A percentile compares a stretch with the other conserved stretches of the same genome.
Evolutionary conservation across 2,329 filamentous ascomycete genomes (phyloP).

Genomic region (Apiospora malaysiana): DNA sequence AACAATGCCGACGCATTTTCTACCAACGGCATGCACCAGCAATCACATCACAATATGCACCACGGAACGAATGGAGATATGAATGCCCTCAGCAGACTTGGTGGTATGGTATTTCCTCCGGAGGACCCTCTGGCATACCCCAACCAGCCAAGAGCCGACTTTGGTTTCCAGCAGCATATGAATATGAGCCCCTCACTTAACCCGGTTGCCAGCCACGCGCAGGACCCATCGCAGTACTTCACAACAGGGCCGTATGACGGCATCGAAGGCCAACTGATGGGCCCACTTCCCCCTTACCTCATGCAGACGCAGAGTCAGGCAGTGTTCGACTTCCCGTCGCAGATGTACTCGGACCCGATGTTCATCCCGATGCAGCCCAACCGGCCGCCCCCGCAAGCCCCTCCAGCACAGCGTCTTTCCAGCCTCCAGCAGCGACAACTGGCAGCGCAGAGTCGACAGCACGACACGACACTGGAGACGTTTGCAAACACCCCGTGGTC

Average conservation of each 20-base stretch:
- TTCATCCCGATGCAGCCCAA: conserved; percentile 45
- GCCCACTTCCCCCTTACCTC: conserved; percentile 73
- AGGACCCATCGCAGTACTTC: conserved; percentile 33
- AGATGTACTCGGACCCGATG: conserved; percentile 53
- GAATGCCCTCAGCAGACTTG: conserved; percentile 36
- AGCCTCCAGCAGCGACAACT: conserved; percentile 31
- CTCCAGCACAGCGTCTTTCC: conserved; percentile 26
- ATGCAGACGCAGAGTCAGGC: conserved; percentile 58
- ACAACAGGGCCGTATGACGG: conserved; percentile 59
- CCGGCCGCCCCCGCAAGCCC: conserved; percentile 39
- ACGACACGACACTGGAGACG: conserved; percentile 37
- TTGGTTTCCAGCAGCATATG: conserved; percentile 44
- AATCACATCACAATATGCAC: conserved; percentile 24
- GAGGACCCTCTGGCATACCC: conserved; percentile 81
- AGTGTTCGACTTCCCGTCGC: conserved; percentile 48
- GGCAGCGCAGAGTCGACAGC: conserved; percentile 31
- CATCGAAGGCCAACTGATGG: conserved; percentile 75
- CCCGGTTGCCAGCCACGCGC: background rate
- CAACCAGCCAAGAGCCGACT: conserved; percentile 73
- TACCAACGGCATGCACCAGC: conserved; percentile 10
- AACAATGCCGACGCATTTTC: conserved; percentile 6
- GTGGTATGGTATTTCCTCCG: conserved; percentile 79
- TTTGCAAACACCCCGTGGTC: conserved; percentile 46
- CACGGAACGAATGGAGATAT: conserved; percentile 37
- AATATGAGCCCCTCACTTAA: conserved; percentile 19